phyloP scores from a whole-genome alignment of 1,139 yeast species.

The Blastobotrys malaysiensis region DNA sequence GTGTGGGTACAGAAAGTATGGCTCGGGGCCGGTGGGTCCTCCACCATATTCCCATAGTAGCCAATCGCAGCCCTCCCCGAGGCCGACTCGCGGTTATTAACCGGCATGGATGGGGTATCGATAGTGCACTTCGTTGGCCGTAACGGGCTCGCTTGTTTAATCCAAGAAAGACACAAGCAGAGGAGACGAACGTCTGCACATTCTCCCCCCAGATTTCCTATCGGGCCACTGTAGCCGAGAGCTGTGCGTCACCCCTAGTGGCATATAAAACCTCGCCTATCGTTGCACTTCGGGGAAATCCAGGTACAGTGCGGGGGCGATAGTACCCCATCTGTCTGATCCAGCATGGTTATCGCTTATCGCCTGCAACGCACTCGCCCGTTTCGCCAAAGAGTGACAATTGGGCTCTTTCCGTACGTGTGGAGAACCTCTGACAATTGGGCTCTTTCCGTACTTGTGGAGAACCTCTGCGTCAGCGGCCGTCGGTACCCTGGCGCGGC shows the following conservation, averaged over 20 bases:
- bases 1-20: too few species aligned
- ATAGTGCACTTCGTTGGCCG: not conserved
- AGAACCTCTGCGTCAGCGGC: not conserved
- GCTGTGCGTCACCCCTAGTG: not conserved
- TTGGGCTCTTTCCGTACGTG: too few species aligned
- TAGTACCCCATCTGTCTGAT: not conserved
- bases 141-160: not conserved
- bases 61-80: not conserved
- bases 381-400: too few species aligned
- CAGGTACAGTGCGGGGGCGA: not conserved
- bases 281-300: not conserved
- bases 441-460: too few species aligned
- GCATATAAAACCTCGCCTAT: not conserved
- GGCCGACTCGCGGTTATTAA: not conserved
- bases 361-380: not conserved
- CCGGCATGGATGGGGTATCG: not conserved
- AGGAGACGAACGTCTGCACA: not conserved
- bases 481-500: not conserved
- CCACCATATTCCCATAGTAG: too few species aligned
- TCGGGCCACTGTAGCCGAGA: not conserved
- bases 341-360: not conserved
- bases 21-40: too few species aligned
- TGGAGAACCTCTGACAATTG: too few species aligned
- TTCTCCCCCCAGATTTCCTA: not conserved
- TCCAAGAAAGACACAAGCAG: not conserved